Evolutionary conservation across 768 basidiomycete species (phyloP).

Genomic region (Amyloporia xantha): DNA sequence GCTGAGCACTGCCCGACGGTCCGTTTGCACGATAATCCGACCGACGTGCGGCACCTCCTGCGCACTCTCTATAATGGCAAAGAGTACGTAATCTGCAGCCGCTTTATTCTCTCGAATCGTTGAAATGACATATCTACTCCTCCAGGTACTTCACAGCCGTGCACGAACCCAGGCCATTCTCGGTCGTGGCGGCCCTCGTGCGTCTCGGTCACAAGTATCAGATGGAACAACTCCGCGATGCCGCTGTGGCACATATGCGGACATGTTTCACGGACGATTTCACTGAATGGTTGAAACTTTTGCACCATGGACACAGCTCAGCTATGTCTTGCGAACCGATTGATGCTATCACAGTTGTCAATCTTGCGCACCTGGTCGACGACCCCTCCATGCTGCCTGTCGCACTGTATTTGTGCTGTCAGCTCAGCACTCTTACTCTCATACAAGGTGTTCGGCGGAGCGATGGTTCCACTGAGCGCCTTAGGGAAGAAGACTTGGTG

Average conservation of each 20-base stretch:
- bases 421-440: conserved; percentile 9
- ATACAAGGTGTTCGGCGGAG: conserved; percentile 5
- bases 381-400: conserved; percentile 13
- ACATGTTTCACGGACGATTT: conserved; percentile 6
- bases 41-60: conserved; percentile 4
- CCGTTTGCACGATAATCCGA: conserved; percentile 6
- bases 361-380: conserved; percentile 15
- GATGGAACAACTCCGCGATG: conserved; percentile 12
- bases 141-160: neutral
- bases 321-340: neutral
- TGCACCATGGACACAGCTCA: neutral
- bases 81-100: neutral
- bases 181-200: conserved; percentile 13
- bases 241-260: conserved; percentile 14
- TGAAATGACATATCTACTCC: too few species aligned
- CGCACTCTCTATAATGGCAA: conserved; percentile 4
- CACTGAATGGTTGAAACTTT: neutral
- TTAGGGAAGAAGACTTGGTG: conserved; percentile 5
- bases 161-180: conserved; percentile 11
- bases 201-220: conserved; percentile 19
- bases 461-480: conserved; percentile 7
- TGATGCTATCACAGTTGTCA: conserved; percentile 12
- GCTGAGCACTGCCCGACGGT: conserved; percentile 10
- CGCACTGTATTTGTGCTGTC: conserved; percentile 16
- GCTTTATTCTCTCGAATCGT: neutral